Evolutionary conservation across 2,329 filamentous ascomycete species (phyloP).

Genomic region (Ascochyta lentis): DNA sequence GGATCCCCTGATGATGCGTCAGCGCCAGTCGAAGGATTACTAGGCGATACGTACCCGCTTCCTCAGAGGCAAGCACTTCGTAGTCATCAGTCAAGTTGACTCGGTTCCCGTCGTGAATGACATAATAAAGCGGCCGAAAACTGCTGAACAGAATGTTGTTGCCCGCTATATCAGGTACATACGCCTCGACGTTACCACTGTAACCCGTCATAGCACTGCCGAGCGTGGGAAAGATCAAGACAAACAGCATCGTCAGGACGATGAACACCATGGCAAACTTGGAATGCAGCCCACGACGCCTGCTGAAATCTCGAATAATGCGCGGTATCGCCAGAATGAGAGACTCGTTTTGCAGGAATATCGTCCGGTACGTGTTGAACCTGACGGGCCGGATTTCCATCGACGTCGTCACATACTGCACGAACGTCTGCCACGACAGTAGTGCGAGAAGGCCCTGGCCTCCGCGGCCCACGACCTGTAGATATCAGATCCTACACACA

Average conservation of each 20-base stretch:
- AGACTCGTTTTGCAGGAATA: conserved; percentile 22
- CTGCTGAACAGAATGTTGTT: conserved; percentile 13
- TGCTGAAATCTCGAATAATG: conserved; percentile 10
- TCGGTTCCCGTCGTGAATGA: conserved; percentile 19
- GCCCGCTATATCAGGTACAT: conserved; percentile 5
- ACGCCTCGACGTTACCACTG: conserved; percentile 11
- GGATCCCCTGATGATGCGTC: too few species aligned
- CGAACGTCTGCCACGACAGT: conserved; percentile 23
- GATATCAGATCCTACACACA: not conserved
- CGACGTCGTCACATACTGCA: conserved; percentile 22
- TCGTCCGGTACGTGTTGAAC: conserved; percentile 17
- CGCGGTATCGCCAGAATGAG: conserved; percentile 5
- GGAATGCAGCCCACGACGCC: conserved; percentile 11
- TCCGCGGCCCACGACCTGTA: conserved; percentile 24
- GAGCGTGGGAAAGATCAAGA: conserved; percentile 22
- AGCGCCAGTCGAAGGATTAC: too few species aligned
- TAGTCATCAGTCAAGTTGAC: conserved; percentile 13
- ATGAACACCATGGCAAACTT: conserved; percentile 25
- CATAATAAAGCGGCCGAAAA: conserved; percentile 12
- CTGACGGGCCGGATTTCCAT: conserved; percentile 29
- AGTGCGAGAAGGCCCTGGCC: conserved; percentile 25
- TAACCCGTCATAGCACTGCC: conserved; percentile 29
- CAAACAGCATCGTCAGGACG: conserved; percentile 19
- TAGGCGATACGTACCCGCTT: too few species aligned
- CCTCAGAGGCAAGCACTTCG: too few species aligned